Evolutionary conservation across 2,329 filamentous ascomycete species (phyloP).

Genomic region (Pseudogymnoascus pannorum): DNA sequence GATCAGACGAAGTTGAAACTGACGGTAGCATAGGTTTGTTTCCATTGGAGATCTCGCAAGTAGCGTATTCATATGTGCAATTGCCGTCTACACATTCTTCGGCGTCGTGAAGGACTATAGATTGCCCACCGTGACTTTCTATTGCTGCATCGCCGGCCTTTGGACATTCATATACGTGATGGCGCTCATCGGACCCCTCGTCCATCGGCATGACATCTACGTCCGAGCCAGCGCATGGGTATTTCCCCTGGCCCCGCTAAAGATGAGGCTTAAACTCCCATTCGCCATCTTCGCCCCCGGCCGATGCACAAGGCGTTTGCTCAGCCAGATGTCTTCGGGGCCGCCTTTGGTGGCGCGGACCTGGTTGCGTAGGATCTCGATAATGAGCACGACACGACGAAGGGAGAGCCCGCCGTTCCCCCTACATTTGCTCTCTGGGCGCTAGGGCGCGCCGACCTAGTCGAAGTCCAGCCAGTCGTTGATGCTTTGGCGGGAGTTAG

Average conservation of each 20-base stretch:
- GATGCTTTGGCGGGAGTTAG: too few species aligned
- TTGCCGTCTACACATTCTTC: conserved; percentile 60
- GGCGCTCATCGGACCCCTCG: conserved; percentile 41
- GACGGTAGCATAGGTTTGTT: not conserved
- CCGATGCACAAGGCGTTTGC: too few species aligned
- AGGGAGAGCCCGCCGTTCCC: too few species aligned
- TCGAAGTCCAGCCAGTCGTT: too few species aligned
- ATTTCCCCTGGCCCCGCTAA: conserved; percentile 40
- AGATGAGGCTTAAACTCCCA: too few species aligned
- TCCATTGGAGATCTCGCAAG: conserved; percentile 39
- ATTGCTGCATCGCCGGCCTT: conserved; percentile 37
- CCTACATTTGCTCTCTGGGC: too few species aligned
- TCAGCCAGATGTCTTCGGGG: too few species aligned
- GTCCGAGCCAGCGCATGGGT: conserved; percentile 60
- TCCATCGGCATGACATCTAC: conserved; percentile 40
- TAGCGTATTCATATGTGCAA: conserved; percentile 58
- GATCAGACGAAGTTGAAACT: conserved; percentile 6
- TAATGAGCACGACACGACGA: too few species aligned
- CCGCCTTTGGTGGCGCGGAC: too few species aligned
- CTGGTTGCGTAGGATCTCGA: too few species aligned
- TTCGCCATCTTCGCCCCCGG: too few species aligned
- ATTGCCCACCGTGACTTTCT: conserved; percentile 44
- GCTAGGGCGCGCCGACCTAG: too few species aligned
- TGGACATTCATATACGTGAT: conserved; percentile 56
- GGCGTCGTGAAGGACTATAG: conserved; percentile 51